A percentile compares a stretch with the other conserved stretches of the same genome.
phyloP scores from a whole-genome alignment of 495 filamentous ascomycete species.

The Articulospora tetracladia region DNA sequence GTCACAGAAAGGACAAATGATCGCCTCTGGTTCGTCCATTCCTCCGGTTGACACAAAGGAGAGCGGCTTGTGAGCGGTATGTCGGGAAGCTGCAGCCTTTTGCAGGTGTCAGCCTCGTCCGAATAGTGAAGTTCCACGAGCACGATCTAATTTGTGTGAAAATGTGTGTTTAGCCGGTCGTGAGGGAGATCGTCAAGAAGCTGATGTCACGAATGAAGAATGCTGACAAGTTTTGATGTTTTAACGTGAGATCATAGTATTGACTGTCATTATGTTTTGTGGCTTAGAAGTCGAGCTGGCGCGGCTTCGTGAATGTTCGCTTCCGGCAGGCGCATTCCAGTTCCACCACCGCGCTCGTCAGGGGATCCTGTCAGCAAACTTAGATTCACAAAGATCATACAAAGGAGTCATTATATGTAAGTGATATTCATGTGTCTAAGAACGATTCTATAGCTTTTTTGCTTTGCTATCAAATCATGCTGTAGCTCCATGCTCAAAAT shows the following conservation, averaged over 20 bases:
- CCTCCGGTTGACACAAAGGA: background rate
- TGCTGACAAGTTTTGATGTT: background rate
- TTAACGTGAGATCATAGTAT: background rate
- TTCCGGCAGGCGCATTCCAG: no score
- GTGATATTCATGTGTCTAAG: background rate
- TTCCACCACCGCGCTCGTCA: no score
- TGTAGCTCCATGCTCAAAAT: background rate
- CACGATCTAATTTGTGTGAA: background rate
- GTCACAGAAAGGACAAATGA: constrained; percentile 26
- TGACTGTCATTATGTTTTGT: background rate
- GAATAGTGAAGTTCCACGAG: background rate
- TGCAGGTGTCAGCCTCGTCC: background rate
- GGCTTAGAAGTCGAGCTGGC: background rate
- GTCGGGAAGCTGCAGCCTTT: background rate
- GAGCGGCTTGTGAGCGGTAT: background rate
- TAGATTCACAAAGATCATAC: background rate
- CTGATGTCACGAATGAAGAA: background rate
- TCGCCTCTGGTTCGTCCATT: constrained; percentile 9
- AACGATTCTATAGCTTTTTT: background rate
- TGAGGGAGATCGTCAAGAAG: background rate
- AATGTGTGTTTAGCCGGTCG: background rate
- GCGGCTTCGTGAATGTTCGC: no score
- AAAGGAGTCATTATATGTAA: background rate
- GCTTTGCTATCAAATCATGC: background rate
- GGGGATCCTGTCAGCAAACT: background rate